phyloP scores from a whole-genome alignment of 2,329 filamentous ascomycete genomes.

The Pseudogymnoascus sp. region DNA sequence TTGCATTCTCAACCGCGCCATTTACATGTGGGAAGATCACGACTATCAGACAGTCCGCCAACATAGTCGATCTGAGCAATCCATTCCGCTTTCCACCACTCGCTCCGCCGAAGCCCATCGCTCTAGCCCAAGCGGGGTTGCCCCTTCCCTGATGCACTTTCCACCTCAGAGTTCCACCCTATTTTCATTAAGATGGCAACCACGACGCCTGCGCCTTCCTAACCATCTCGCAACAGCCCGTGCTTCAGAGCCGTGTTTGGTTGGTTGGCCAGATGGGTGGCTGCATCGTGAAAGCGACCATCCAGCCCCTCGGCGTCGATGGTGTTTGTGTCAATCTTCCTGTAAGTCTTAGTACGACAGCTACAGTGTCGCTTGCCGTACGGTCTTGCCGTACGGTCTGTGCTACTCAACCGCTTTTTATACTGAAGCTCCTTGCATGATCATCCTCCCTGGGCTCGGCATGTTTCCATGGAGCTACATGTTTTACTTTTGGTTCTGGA shows the following conservation, averaged over 20 bases:
- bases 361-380: neutral
- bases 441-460: neutral
- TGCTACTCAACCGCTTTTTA: neutral
- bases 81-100: neutral
- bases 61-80: neutral
- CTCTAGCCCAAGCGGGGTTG: neutral
- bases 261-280: neutral
- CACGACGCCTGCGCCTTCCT: neutral
- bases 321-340: neutral
- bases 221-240: neutral
- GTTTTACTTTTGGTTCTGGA: neutral
- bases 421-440: neutral
- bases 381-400: neutral
- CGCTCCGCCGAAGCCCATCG: neutral
- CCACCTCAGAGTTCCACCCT: neutral
- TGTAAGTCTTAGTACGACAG: neutral
- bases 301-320: neutral
- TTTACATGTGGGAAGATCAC: neutral
- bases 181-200: neutral
- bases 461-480: neutral
- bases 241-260: neutral
- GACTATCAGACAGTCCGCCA: neutral
- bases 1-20: neutral
- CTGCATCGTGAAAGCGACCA: neutral
- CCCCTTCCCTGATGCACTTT: neutral